Percentiles rank a stretch among this genome's conserved stretches.
phyloP scores from a whole-genome alignment of 257 asterid species.

The Solanum ossicruentum region DNA sequence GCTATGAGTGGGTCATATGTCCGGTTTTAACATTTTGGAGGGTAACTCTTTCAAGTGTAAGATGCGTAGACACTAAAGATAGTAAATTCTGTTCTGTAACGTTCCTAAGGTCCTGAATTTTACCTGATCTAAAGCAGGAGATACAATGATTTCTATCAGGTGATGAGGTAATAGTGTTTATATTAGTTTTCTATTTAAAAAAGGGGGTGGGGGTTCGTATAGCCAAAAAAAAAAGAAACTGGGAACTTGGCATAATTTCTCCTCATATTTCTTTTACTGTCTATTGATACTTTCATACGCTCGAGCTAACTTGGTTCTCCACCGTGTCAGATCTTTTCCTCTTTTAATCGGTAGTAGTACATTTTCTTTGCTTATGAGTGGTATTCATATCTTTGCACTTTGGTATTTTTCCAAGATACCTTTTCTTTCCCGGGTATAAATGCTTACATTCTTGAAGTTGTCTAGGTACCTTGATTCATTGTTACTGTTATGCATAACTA shows the following conservation, averaged over 20 bases:
- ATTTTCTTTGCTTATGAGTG: background rate
- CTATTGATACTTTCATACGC: background rate
- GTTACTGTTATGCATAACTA: background rate
- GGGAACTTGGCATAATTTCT: background rate
- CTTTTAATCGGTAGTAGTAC: background rate
- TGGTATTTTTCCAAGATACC: background rate
- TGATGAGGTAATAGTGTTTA: background rate
- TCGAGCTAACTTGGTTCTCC: background rate
- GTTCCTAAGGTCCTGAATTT: background rate
- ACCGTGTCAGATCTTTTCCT: background rate
- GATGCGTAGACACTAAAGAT: background rate
- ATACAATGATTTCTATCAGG: background rate
- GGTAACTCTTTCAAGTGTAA: background rate
- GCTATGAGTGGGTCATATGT: background rate
- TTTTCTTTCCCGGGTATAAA: background rate
- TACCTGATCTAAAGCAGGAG: background rate
- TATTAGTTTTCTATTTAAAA: background rate
- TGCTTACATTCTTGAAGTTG: background rate
- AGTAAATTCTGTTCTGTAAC: background rate
- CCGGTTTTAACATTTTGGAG: background rate
- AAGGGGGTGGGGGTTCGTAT: background rate
- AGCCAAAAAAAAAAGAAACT: background rate
- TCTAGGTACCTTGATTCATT: background rate
- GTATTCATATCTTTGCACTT: background rate
- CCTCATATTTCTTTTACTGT: background rate